A percentile compares a stretch with the other conserved stretches of the same genome.
Conservation (phyloP, 2,329 filamentous ascomycete genomes). For the Colletotrichum camelliae region DNA sequence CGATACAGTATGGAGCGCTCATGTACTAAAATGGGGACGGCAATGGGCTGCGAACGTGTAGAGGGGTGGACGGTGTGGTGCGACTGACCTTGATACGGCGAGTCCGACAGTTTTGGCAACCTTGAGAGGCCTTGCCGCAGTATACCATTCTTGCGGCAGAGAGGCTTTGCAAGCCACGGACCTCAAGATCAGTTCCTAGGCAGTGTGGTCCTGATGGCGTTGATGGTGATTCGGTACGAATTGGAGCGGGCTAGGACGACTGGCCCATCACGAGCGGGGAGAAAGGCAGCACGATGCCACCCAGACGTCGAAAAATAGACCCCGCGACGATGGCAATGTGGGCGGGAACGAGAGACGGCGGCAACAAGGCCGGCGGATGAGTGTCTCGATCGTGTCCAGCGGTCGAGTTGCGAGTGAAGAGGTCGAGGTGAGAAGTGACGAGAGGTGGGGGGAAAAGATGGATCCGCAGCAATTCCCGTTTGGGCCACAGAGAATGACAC, state of each 20-base stretch:
- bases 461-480: neutral
- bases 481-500: neutral
- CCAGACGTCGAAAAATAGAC: neutral
- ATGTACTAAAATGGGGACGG: neutral
- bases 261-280: conserved; percentile 7
- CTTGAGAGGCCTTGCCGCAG: conserved; percentile 61
- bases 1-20: neutral
- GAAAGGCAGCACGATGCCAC: conserved; percentile 11
- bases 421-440: neutral
- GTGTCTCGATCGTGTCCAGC: neutral
- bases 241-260: neutral
- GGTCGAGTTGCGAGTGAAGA: neutral
- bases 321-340: neutral
- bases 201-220: neutral
- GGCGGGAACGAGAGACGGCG: neutral
- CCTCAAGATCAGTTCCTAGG: neutral
- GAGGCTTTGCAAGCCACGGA: neutral
- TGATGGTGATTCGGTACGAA: neutral
- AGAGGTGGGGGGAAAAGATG: neutral
- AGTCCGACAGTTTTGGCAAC: conserved; percentile 58
- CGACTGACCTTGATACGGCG: conserved; percentile 59
- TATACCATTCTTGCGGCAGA: conserved; percentile 51
- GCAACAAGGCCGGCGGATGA: neutral
- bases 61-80: neutral
- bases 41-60: neutral